These are phyloP conservation scores for Colletotrichum gloeosporioides DNA, from an alignment of 2,329 filamentous ascomycete genomes.

Conservation along the genomic window DNA sequence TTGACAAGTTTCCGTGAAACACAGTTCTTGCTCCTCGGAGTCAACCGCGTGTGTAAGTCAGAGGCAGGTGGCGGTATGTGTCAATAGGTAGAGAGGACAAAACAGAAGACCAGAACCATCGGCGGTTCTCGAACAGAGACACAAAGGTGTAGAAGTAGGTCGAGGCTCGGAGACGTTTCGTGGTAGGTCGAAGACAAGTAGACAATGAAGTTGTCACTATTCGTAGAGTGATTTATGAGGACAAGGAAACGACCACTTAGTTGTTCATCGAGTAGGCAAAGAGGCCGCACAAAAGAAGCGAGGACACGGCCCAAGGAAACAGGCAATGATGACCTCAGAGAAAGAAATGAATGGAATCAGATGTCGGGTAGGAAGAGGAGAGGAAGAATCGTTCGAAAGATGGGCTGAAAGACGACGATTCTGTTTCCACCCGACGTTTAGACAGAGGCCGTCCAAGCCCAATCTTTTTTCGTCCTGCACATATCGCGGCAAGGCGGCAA, in stretches of 20 bases:
- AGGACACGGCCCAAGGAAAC: not conserved
- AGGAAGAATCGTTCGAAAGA: slow-evolving; percentile 2
- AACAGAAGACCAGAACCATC: not conserved
- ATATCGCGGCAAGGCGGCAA: slow-evolving; percentile 15
- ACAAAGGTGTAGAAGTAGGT: slow-evolving; percentile 20
- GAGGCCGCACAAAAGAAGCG: slow-evolving; percentile 11
- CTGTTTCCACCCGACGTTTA: slow-evolving; percentile 14
- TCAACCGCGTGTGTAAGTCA: slow-evolving; percentile 15
- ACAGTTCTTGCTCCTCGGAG: not conserved
- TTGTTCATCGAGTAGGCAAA: not conserved
- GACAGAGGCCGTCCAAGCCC: not conserved
- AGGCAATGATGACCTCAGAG: slow-evolving; percentile 11
- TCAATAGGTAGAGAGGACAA: not conserved
- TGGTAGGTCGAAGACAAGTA: not conserved
- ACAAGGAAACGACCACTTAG: not conserved
- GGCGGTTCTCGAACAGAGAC: not conserved
- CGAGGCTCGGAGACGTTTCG: slow-evolving; percentile 12
- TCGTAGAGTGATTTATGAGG: not conserved
- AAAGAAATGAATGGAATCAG: not conserved
- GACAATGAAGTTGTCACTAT: slow-evolving; percentile 17
- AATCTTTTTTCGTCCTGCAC: not conserved
- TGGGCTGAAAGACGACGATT: slow-evolving; percentile 21
- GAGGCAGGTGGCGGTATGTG: not conserved
- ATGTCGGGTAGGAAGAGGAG: not conserved
- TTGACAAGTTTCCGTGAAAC: not conserved